Percentiles rank a stretch among this genome's conserved stretches.
Conservation (phyloP, 2,329 filamentous ascomycete species). For the Cladosporium oxysporum region DNA sequence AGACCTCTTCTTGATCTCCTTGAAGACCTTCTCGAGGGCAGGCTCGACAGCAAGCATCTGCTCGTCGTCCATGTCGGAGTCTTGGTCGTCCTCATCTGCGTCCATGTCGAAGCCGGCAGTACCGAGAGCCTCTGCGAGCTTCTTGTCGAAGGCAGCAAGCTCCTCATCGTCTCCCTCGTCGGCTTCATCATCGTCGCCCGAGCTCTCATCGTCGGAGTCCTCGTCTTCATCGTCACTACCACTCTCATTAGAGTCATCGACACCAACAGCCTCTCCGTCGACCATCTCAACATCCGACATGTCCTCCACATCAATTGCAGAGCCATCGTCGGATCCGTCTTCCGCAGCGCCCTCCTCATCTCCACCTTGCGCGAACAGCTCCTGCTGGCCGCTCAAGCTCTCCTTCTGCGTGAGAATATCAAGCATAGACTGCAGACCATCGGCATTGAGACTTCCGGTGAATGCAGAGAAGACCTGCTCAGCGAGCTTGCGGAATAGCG, state of each 20-base stretch:
- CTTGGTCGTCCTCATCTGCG: slow-evolving; percentile 56
- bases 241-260: slow-evolving; percentile 29
- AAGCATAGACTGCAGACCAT: slow-evolving; percentile 67
- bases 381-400: slow-evolving; percentile 77
- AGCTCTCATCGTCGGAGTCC: slow-evolving; percentile 38
- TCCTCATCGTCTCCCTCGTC: slow-evolving; percentile 52
- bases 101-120: slow-evolving; percentile 64
- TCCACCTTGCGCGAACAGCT: slow-evolving; percentile 69
- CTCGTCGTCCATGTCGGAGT: slow-evolving; percentile 88
- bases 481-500: slow-evolving; percentile 80
- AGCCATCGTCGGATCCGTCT: slow-evolving; percentile 40
- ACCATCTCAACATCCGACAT: slow-evolving; percentile 39
- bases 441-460: slow-evolving; percentile 69
- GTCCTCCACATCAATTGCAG: slow-evolving; percentile 39
- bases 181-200: slow-evolving; percentile 47
- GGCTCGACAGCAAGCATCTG: slow-evolving; percentile 90
- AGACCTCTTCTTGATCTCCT: slow-evolving; percentile 64
- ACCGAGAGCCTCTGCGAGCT: slow-evolving; percentile 75
- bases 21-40: slow-evolving; percentile 82
- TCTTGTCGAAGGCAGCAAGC: slow-evolving; percentile 67
- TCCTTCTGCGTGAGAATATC: slow-evolving; percentile 78
- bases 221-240: slow-evolving; percentile 33
- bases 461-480: slow-evolving; percentile 87
- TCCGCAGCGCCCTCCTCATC: slow-evolving; percentile 20
- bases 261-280: slow-evolving; percentile 29